Evolutionary conservation across 2,329 filamentous ascomycete genomes (phyloP).

Genomic region (Cladosporium sp.): DNA sequence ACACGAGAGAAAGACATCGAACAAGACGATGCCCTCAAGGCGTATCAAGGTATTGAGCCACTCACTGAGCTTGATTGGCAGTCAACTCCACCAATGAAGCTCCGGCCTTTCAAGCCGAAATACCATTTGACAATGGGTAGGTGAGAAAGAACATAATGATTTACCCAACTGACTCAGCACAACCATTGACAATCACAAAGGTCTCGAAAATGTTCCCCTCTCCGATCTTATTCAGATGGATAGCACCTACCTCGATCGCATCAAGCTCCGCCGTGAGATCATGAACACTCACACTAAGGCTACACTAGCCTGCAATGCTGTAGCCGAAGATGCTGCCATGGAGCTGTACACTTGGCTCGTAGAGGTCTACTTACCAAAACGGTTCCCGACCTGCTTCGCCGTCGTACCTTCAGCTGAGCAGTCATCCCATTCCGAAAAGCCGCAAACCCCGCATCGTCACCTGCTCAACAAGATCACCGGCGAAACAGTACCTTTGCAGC

Average conservation of each 20-base stretch:
- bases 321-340: slow-evolving; percentile 42
- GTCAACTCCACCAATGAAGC: slow-evolving; percentile 45
- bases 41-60: slow-evolving; percentile 40
- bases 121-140: slow-evolving; percentile 60
- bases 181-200: slow-evolving; percentile 31
- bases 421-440: not conserved
- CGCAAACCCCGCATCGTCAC: not conserved
- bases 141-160: slow-evolving; percentile 12
- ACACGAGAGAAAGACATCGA: not conserved
- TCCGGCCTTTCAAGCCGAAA: slow-evolving; percentile 54
- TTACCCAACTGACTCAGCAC: not conserved
- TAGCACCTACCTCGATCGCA: slow-evolving; percentile 50
- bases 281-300: slow-evolving; percentile 40
- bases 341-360: slow-evolving; percentile 54
- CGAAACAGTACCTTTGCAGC: slow-evolving; percentile 37
- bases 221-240: slow-evolving; percentile 55
- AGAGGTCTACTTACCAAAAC: slow-evolving; percentile 48
- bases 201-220: slow-evolving; percentile 45
- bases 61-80: slow-evolving; percentile 47
- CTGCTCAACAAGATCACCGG: slow-evolving; percentile 44
- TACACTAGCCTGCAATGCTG: slow-evolving; percentile 32
- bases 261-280: slow-evolving; percentile 44
- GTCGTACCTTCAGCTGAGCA: slow-evolving; percentile 12
- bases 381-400: slow-evolving; percentile 46
- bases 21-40: slow-evolving; percentile 15